Evolutionary conservation across 495 filamentous ascomycete species (phyloP).

Genomic region (Penicillium desertorum): DNA sequence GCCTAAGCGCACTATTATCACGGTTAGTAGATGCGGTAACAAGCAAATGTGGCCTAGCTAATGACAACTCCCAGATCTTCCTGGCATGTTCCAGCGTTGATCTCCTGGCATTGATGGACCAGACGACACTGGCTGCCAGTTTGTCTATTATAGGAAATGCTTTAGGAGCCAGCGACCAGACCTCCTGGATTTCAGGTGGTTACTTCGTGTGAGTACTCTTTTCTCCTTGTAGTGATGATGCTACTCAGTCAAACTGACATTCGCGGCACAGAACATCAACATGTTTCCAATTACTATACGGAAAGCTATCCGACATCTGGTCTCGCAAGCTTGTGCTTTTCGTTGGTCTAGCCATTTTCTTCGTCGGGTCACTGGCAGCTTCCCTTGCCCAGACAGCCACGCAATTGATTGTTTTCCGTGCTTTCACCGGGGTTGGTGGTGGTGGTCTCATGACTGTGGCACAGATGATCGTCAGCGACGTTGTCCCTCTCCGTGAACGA

Average conservation of each 20-base stretch:
- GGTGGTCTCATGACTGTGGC: slow-evolving; percentile 57
- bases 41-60: slow-evolving; percentile 5
- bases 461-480: slow-evolving; percentile 56
- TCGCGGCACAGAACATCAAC: slow-evolving; percentile 45
- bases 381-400: slow-evolving; percentile 52
- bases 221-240: not conserved
- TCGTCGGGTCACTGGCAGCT: slow-evolving; percentile 53
- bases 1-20: slow-evolving; percentile 50
- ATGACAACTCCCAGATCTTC: slow-evolving; percentile 44
- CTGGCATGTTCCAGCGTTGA: slow-evolving; percentile 57
- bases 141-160: slow-evolving; percentile 51
- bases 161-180: slow-evolving; percentile 47
- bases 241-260: not conserved
- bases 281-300: slow-evolving; percentile 56
- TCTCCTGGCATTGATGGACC: slow-evolving; percentile 54
- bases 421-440: slow-evolving; percentile 56
- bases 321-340: slow-evolving; percentile 56
- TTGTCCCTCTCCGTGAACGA: slow-evolving; percentile 53
- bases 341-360: slow-evolving; percentile 52
- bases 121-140: slow-evolving; percentile 54
- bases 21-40: slow-evolving; percentile 28
- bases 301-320: slow-evolving; percentile 57
- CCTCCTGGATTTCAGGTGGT: slow-evolving; percentile 54
- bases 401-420: slow-evolving; percentile 55
- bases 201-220: slow-evolving; percentile 49